Percentiles rank a stretch among this genome's conserved stretches.
phyloP scores from a whole-genome alignment of 768 basidiomycete genomes.

The Psilocybe azurescens region DNA sequence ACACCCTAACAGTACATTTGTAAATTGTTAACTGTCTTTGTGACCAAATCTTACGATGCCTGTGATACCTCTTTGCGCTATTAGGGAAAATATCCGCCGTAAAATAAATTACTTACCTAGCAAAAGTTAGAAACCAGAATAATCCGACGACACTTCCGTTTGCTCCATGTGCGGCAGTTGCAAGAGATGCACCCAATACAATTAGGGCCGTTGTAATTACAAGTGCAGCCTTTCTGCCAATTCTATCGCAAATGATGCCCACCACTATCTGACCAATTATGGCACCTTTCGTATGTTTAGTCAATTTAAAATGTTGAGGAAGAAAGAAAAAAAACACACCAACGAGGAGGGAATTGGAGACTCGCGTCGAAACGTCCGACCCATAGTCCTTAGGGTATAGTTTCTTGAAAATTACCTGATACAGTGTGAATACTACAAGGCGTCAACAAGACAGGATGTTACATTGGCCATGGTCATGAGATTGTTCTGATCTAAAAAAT shows the following conservation, averaged over 20 bases:
- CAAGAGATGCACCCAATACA: slow-evolving; percentile 69
- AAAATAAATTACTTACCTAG: slow-evolving; percentile 33
- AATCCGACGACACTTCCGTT: slow-evolving; percentile 60
- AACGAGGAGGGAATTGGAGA: slow-evolving; percentile 73
- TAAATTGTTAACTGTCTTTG: background rate
- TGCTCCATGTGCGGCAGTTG: slow-evolving; percentile 70
- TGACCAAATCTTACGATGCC: slow-evolving; percentile 51
- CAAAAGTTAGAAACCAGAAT: slow-evolving; percentile 78
- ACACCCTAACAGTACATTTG: slow-evolving; percentile 53
- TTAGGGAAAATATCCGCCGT: background rate
- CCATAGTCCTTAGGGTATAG: slow-evolving; percentile 72
- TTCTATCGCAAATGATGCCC: slow-evolving; percentile 72
- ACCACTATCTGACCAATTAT: slow-evolving; percentile 66
- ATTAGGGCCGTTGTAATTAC: slow-evolving; percentile 72
- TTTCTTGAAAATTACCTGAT: slow-evolving; percentile 65
- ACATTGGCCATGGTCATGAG: slow-evolving; percentile 75
- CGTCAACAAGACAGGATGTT: background rate
- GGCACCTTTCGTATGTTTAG: slow-evolving; percentile 45
- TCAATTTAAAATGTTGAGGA: background rate
- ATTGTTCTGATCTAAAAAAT: slow-evolving; percentile 64
- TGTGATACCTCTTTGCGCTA: slow-evolving; percentile 57
- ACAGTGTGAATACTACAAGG: background rate
- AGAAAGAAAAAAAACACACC: slow-evolving; percentile 39
- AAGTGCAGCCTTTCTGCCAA: slow-evolving; percentile 80
- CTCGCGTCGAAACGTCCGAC: slow-evolving; percentile 62